These are phyloP conservation scores for Wilcoxina mikolae DNA, from an alignment of 495 filamentous ascomycete genomes.

Conservation along the genomic window DNA sequence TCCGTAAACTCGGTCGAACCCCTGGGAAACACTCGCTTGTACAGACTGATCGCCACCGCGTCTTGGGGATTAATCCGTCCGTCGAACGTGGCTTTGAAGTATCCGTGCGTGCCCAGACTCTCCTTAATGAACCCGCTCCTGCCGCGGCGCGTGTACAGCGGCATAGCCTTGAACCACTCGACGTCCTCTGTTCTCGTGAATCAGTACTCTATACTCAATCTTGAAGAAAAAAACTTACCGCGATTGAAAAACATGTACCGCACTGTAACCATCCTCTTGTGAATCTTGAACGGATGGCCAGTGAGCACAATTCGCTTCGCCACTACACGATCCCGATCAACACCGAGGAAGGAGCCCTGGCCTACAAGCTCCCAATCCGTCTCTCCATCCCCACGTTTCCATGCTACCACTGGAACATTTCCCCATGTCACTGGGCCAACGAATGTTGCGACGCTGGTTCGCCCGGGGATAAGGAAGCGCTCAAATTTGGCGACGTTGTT, in stretches of 20 bases:
- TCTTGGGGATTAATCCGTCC: slow-evolving; percentile 89
- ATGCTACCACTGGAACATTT: slow-evolving; percentile 55
- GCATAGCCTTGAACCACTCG: slow-evolving; percentile 89
- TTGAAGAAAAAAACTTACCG: neutral
- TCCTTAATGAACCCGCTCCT: slow-evolving; percentile 85
- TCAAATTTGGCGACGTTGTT: slow-evolving; percentile 97
- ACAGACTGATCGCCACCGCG: slow-evolving; percentile 54
- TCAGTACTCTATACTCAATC: neutral
- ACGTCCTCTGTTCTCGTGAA: slow-evolving; percentile 53
- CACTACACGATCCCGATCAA: slow-evolving; percentile 53
- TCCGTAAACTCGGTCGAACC: slow-evolving; percentile 17
- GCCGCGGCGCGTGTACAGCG: slow-evolving; percentile 83
- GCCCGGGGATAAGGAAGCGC: slow-evolving; percentile 79
- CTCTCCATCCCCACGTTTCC: slow-evolving; percentile 19
- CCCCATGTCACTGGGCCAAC: slow-evolving; percentile 88
- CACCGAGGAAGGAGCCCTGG: slow-evolving; percentile 60
- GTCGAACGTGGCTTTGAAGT: slow-evolving; percentile 98
- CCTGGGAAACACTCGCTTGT: slow-evolving; percentile 27
- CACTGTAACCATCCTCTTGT: slow-evolving; percentile 89
- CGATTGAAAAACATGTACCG: slow-evolving; percentile 99
- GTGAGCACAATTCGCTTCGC: slow-evolving; percentile 91
- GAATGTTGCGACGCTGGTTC: slow-evolving; percentile 80
- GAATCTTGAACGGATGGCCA: slow-evolving; percentile 94
- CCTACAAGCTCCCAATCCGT: slow-evolving; percentile 50
- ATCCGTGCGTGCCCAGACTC: slow-evolving; percentile 86